These are phyloP conservation scores for Chaetothyriales sp. DNA, from an alignment of 2,329 filamentous ascomycete genomes.

Conservation along the genomic window DNA sequence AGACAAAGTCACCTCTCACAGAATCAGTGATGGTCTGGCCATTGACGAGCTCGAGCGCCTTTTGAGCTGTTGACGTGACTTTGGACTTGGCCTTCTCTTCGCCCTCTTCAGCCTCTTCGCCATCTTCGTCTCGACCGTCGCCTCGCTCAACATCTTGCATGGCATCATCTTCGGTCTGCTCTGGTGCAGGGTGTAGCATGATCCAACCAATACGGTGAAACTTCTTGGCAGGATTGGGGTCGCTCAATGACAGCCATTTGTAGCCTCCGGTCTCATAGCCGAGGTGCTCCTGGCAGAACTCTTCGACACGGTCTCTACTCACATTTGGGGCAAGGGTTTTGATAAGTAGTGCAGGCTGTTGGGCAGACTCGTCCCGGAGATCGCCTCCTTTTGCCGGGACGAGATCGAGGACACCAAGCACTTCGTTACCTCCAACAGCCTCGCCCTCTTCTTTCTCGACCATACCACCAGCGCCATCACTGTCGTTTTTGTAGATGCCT, in stretches of 20 bases:
- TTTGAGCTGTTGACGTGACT: conserved; percentile 49
- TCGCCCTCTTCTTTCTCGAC: conserved; percentile 94
- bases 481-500: conserved; percentile 84
- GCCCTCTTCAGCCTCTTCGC: conserved; percentile 52
- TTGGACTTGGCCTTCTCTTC: conserved; percentile 31
- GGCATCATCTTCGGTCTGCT: conserved; percentile 36
- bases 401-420: conserved; percentile 80
- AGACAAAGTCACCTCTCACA: conserved; percentile 85
- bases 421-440: conserved; percentile 77
- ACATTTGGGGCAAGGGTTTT: conserved; percentile 97
- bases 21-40: conserved; percentile 95
- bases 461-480: conserved; percentile 68
- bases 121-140: conserved; percentile 59
- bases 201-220: conserved; percentile 98
- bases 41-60: conserved; percentile 85
- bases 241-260: conserved; percentile 88
- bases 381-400: conserved; percentile 72
- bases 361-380: conserved; percentile 72
- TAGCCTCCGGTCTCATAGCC: conserved; percentile 84
- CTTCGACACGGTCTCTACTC: conserved; percentile 80
- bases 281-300: conserved; percentile 85
- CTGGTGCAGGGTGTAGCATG: conserved; percentile 69
- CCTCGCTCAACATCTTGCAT: conserved; percentile 43
- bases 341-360: conserved; percentile 84
- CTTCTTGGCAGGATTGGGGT: conserved; percentile 91